Conservation (phyloP, 768 basidiomycete species). For the Mrakia blollopis region DNA sequence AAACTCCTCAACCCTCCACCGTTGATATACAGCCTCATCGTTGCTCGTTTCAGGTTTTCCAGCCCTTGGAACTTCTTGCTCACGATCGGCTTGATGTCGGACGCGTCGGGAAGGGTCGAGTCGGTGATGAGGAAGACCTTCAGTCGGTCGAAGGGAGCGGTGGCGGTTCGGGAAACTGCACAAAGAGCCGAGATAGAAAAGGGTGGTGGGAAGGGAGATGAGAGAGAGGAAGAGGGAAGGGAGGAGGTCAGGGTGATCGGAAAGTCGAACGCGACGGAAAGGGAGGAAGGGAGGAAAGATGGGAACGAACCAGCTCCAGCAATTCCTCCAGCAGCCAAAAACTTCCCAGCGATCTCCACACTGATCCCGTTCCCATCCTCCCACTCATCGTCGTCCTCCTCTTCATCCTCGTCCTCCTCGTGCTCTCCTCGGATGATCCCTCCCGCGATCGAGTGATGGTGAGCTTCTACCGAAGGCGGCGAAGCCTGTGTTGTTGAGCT, state of each 20-base stretch:
- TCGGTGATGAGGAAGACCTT: constrained; percentile 91
- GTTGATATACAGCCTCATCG: constrained; percentile 77
- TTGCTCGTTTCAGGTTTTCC: constrained; percentile 60
- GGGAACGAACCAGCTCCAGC: constrained; percentile 76
- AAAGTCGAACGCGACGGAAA: not conserved
- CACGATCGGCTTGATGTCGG: constrained; percentile 9
- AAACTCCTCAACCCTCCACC: constrained; percentile 77
- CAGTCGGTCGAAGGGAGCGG: constrained; percentile 93
- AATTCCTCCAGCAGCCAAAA: constrained; percentile 85
- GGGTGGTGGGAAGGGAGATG: not conserved
- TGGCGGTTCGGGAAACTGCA: constrained; percentile 88
- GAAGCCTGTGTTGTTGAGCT: not conserved
- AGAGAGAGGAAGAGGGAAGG: not conserved
- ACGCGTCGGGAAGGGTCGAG: constrained; percentile 12
- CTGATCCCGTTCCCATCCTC: constrained; percentile 61
- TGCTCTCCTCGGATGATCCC: constrained; percentile 45
- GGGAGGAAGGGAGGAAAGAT: not conserved
- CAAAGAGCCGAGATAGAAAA: too few species aligned
- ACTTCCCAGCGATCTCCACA: constrained; percentile 71
- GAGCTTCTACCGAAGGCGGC: constrained; percentile 21
- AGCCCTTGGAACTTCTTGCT: constrained; percentile 3
- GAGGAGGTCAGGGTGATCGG: not conserved
- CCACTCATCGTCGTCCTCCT: constrained; percentile 51
- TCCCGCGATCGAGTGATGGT: constrained; percentile 40
- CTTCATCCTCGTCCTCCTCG: constrained; percentile 39